A percentile compares a stretch with the other conserved stretches of the same genome.
phyloP scores from a whole-genome alignment of 1,139 yeast genomes.

The Candida dubliniensis region DNA sequence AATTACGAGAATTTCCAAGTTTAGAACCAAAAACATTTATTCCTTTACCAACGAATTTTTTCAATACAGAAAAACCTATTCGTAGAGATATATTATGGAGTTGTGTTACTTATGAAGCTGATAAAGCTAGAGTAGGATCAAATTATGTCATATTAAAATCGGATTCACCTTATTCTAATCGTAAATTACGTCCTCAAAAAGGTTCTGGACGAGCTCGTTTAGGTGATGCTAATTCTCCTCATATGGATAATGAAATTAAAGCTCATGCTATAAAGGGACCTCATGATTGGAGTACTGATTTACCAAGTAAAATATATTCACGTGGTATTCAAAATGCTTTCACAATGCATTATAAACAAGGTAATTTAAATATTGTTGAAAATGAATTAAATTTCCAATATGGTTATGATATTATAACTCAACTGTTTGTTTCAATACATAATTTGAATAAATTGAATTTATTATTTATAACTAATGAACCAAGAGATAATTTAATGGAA shows the following conservation, averaged over 20 bases:
- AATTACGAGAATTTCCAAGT: conserved; percentile 83
- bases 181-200: conserved; percentile 84
- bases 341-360: conserved; percentile 74
- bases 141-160: conserved; percentile 83
- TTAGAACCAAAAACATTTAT: conserved; percentile 77
- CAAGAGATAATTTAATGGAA: conserved; percentile 50
- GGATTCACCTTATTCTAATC: conserved; percentile 82
- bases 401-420: conserved; percentile 22
- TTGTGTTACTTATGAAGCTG: conserved; percentile 91
- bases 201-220: conserved; percentile 95
- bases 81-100: conserved; percentile 93
- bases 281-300: conserved; percentile 82
- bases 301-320: conserved; percentile 73
- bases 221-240: conserved; percentile 95
- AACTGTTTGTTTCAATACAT: conserved; percentile 56
- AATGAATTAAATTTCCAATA: conserved; percentile 15
- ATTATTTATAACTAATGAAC: conserved; percentile 62
- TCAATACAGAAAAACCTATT: conserved; percentile 59
- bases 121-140: conserved; percentile 84
- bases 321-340: conserved; percentile 80
- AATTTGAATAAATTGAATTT: conserved; percentile 55
- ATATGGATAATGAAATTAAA: conserved; percentile 83
- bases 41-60: conserved; percentile 69
- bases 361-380: conserved; percentile 71
- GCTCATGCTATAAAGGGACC: conserved; percentile 92